Percentiles rank a stretch among this genome's conserved stretches.
Conservation (phyloP, 495 filamentous ascomycete genomes). For the Penicillium waksmanii region DNA sequence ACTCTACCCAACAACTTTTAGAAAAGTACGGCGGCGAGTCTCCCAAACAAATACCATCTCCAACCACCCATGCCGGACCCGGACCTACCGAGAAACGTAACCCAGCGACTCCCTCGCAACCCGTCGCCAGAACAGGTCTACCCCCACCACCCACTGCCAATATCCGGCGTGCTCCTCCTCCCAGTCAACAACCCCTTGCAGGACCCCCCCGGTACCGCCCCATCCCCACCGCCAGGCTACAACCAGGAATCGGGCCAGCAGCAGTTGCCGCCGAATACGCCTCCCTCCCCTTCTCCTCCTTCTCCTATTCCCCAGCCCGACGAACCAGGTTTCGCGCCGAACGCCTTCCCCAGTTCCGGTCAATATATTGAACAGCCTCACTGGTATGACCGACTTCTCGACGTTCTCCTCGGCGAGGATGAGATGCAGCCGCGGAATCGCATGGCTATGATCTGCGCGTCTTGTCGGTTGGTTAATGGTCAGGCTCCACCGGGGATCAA, state of each 20-base stretch:
- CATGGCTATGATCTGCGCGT: conserved; percentile 80
- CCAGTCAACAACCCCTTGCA: conserved; percentile 22
- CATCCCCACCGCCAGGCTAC: conserved; percentile 31
- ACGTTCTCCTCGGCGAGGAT: conserved; percentile 92
- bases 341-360: conserved; percentile 55
- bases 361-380: conserved; percentile 57
- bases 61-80: conserved; percentile 38
- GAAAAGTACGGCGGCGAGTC: conserved; percentile 86
- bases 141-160: conserved; percentile 88
- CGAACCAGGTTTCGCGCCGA: conserved; percentile 61
- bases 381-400: conserved; percentile 95
- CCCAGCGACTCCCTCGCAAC: conserved; percentile 23
- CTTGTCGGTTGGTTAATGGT: conserved; percentile 90
- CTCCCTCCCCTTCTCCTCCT: conserved; percentile 19
- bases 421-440: conserved; percentile 91
- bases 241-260: conserved; percentile 13
- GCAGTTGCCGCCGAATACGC: conserved; percentile 20
- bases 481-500: conserved; percentile 90
- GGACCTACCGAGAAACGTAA: conserved; percentile 25
- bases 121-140: conserved; percentile 57
- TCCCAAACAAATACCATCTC: conserved; percentile 44
- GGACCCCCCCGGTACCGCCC: conserved; percentile 11
- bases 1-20: conserved; percentile 88
- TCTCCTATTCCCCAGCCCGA: conserved; percentile 24
- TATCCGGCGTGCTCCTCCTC: conserved; percentile 52